Base-by-base conservation (phyloP, 805 yeast species). In the Cyberlindnera xylosilytica region DNA sequence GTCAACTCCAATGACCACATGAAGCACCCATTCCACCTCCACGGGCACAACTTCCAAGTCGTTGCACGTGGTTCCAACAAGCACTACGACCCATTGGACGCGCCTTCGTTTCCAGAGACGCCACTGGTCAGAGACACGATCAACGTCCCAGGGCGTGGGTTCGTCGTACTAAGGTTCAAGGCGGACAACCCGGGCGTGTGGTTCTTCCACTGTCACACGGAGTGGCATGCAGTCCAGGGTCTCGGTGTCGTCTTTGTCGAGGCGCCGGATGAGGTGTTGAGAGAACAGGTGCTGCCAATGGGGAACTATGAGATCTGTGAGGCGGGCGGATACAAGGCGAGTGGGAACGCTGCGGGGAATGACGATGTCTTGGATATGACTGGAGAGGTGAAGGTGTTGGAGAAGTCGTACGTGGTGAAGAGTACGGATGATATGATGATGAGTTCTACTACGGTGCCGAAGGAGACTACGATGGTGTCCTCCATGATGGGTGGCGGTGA, bases 181-280 rank as follows among this genome's bases (percentile, higher is more conserved):
- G 88, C 96, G 7, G 77, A 84, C 54, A 89, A 89, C 54, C 96
- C 97, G 0, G 97, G 97, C 36, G 82, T 87, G 16, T 89, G 97
- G 97, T 78, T 83, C 42, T 85, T 89, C 79, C 97, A 89, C 60
- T 89, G 97, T 63, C 96, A 87, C 57, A 77, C 86, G 24, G 91
- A 85, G 55, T 85, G 89, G 83, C 95, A 85, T 62, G 75, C 85
- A 52, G 83, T 78, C 47, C 91, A 84, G 64, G 95, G 95, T 12
- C 70, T 85, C 42, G 90, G 90, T 10, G 66, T 83, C 31, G 76
- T 79, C 1, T 74, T 85, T 30, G 68, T 85, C 26, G 95, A 85
- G 58, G 81, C 84, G 11, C 90, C 93, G n/a, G 58, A 66, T 37
- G 66, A 64, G 32, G 60, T 83, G 18, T 73, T 74, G 52, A 54